Conservation (phyloP, 345 rosid species). For the Sonneratia alba region DNA sequence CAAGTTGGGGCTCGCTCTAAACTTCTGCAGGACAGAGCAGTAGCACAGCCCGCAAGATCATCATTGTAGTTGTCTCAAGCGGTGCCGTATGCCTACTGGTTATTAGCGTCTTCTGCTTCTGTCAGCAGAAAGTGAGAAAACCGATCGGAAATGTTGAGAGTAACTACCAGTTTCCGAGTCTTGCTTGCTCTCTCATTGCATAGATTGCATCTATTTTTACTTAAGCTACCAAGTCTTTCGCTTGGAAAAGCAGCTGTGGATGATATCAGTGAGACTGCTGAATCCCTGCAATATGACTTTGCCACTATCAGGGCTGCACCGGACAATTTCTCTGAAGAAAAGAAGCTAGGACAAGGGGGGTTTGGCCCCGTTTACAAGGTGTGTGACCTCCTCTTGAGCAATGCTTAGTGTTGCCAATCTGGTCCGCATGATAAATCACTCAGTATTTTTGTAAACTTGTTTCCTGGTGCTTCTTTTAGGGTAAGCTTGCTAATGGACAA, state of each 20-base stretch:
- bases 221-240: not conserved
- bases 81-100: not conserved
- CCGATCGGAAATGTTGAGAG: not conserved
- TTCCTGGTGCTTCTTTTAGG: constrained; percentile 19
- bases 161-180: not conserved
- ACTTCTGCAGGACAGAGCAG: not conserved
- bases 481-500: constrained; percentile 48
- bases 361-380: constrained; percentile 83
- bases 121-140: not conserved
- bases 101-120: not conserved
- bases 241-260: not conserved
- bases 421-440: not conserved
- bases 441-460: too few relatives aligned
- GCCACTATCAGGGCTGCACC: constrained; percentile 40
- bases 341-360: constrained; percentile 78
- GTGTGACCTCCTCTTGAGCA: not conserved
- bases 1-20: not conserved
- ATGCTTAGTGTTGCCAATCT: not conserved
- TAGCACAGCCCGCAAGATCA: not conserved
- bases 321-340: constrained; percentile 44
- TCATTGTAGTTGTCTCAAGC: not conserved
- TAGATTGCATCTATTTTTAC: not conserved
- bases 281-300: constrained; percentile 20
- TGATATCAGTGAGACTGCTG: not conserved
- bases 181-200: not conserved